Conservation (phyloP, 768 basidiomycete genomes). For the Erythrobasidium yunnanense region DNA sequence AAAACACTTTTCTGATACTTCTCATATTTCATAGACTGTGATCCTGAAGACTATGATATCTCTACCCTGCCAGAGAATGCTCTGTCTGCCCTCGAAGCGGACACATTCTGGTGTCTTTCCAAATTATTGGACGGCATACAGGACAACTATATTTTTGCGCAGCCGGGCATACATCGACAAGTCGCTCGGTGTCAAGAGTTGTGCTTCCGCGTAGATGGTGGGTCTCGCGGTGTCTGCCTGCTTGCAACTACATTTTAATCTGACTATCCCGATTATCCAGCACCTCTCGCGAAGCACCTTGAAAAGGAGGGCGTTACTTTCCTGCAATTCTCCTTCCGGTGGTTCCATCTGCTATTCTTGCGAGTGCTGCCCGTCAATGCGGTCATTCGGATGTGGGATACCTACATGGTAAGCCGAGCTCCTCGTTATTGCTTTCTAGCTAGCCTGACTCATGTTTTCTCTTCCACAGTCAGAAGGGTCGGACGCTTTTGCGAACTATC, state of each 20-base stretch:
- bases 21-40: conserved; percentile 53
- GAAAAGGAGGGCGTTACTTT: conserved; percentile 89
- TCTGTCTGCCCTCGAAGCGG: conserved; percentile 82
- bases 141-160: conserved; percentile 92
- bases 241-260: background rate
- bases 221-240: conserved; percentile 32
- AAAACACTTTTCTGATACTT: background rate
- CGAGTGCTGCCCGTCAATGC: conserved; percentile 92
- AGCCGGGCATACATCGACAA: conserved; percentile 89
- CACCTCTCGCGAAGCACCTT: conserved; percentile 75
- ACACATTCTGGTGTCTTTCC: conserved; percentile 96
- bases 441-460: background rate
- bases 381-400: conserved; percentile 99
- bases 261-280: conserved; percentile 43
- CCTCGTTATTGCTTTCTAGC: background rate
- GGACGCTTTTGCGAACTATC: conserved; percentile 97
- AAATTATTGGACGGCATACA: conserved; percentile 93
- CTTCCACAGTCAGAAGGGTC: conserved; percentile 73
- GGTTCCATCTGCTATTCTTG: conserved; percentile 99
- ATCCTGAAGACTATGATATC: conserved; percentile 81
- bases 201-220: conserved; percentile 77
- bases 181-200: conserved; percentile 89
- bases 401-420: conserved; percentile 64
- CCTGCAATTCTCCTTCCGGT: conserved; percentile 98
- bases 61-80: conserved; percentile 57